Conservation (phyloP, 2,329 filamentous ascomycete species). For the Talaromyces sp. region DNA sequence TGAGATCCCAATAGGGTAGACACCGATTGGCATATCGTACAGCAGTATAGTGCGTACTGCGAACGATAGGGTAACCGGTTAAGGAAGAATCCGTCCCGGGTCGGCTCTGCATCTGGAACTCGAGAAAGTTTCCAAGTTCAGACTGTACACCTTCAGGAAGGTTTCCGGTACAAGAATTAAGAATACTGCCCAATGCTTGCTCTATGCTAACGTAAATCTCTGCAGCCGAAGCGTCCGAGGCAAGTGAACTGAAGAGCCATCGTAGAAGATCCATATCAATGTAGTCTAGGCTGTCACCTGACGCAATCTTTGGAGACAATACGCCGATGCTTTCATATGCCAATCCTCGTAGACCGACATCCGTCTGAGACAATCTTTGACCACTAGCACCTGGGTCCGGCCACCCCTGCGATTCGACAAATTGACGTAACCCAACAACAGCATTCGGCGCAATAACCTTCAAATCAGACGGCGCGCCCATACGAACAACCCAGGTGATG, state of each 20-base stretch:
- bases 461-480: slow-evolving; percentile 62
- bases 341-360: slow-evolving; percentile 67
- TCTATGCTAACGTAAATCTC: slow-evolving; percentile 83
- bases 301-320: slow-evolving; percentile 55
- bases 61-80: slow-evolving; percentile 49
- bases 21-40: slow-evolving; percentile 89
- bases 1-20: slow-evolving; percentile 71
- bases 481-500: slow-evolving; percentile 78
- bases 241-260: slow-evolving; percentile 82
- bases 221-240: slow-evolving; percentile 71
- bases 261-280: slow-evolving; percentile 55
- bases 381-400: slow-evolving; percentile 56
- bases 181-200: slow-evolving; percentile 75
- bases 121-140: slow-evolving; percentile 56
- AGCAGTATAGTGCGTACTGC: slow-evolving; percentile 75
- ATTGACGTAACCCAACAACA: slow-evolving; percentile 66
- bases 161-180: slow-evolving; percentile 55
- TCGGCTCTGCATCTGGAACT: slow-evolving; percentile 62
- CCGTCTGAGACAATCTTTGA: slow-evolving; percentile 56
- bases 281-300: slow-evolving; percentile 28
- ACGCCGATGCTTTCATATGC: slow-evolving; percentile 91
- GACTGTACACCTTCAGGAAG: slow-evolving; percentile 42
- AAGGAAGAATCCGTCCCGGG: slow-evolving; percentile 38
- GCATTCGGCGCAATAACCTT: slow-evolving; percentile 64
- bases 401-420: slow-evolving; percentile 80